Conservation (phyloP, 148 eudicot genomes). For the Rhododendron mucronatum region DNA sequence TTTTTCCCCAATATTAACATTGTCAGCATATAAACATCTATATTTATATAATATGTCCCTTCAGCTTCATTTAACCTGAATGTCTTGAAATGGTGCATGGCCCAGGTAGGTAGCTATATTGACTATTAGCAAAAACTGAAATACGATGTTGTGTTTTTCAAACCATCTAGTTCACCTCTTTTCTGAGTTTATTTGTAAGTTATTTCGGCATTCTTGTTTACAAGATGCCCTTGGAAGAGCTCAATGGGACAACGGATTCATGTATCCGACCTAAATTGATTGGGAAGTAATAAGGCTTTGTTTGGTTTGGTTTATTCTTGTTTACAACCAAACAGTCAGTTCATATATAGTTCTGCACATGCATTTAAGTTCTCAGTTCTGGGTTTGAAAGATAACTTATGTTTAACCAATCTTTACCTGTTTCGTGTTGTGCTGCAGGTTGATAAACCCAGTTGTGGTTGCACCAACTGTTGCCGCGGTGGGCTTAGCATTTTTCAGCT, state of each 20-base stretch:
- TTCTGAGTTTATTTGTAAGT: neutral
- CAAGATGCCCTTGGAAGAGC: neutral
- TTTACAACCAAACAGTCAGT: neutral
- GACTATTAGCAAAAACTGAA: neutral
- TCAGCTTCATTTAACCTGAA: neutral
- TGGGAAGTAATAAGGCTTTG: neutral
- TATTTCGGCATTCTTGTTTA: neutral
- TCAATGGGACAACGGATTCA: neutral
- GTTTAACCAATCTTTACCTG: neutral
- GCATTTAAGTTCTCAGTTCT: neutral
- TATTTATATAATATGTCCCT: neutral
- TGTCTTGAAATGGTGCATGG: neutral
- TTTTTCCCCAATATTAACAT: neutral
- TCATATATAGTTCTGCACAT: neutral
- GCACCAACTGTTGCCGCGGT: slow-evolving; percentile 86
- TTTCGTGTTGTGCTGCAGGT: slow-evolving; percentile 32
- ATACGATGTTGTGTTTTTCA: neutral
- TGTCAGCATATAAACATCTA: neutral
- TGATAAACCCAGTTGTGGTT: slow-evolving; percentile 88
- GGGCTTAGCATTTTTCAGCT: slow-evolving; percentile 92
- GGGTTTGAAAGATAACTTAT: neutral
- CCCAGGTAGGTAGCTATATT: neutral
- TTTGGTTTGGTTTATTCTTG: neutral
- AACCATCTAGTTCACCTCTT: neutral
- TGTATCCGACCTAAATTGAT: neutral